Evolutionary conservation across 805 yeast species (phyloP).

Genomic region (Ogataea populi-albae): DNA sequence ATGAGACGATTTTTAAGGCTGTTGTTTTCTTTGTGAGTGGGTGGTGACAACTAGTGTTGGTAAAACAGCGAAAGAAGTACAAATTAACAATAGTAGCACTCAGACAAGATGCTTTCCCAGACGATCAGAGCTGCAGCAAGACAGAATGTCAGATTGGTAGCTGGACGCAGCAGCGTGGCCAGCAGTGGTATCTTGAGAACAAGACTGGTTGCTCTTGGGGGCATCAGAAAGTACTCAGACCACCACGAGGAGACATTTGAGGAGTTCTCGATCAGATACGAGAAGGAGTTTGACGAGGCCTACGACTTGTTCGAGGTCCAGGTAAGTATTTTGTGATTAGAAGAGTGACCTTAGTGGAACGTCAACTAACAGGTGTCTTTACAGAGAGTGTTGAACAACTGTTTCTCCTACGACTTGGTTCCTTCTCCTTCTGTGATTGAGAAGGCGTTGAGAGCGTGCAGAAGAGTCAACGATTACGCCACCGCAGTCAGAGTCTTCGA

Average conservation of each 20-base stretch:
- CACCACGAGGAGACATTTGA: slow-evolving; percentile 91
- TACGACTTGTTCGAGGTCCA: slow-evolving; percentile 84
- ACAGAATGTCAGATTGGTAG: slow-evolving; percentile 31
- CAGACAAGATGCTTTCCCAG: slow-evolving; percentile 31
- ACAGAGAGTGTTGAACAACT: slow-evolving; percentile 90
- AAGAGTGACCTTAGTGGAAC: not conserved
- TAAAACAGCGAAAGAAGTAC: too few relatives aligned
- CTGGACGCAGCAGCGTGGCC: slow-evolving; percentile 18
- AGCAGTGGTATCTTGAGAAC: slow-evolving; percentile 12
- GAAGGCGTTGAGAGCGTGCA: slow-evolving; percentile 94
- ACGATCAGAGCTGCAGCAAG: slow-evolving; percentile 35
- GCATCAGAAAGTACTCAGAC: slow-evolving; percentile 65
- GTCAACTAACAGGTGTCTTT: not conserved
- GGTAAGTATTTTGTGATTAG: slow-evolving; percentile 30
- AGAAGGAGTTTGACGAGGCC: slow-evolving; percentile 93
- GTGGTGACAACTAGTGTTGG: too few relatives aligned
- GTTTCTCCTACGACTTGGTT: slow-evolving; percentile 96
- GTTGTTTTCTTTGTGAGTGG: slow-evolving; percentile 1
- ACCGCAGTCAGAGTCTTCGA: slow-evolving; percentile 98
- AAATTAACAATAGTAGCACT: too few relatives aligned
- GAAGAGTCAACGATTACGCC: slow-evolving; percentile 98
- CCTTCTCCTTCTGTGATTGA: slow-evolving; percentile 97
- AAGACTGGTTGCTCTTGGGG: slow-evolving; percentile 20
- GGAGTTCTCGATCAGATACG: slow-evolving; percentile 87
- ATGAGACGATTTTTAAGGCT: slow-evolving; percentile 4